phyloP scores from a whole-genome alignment of 352 stramenopile species.

The Phytophthora ramorum region DNA sequence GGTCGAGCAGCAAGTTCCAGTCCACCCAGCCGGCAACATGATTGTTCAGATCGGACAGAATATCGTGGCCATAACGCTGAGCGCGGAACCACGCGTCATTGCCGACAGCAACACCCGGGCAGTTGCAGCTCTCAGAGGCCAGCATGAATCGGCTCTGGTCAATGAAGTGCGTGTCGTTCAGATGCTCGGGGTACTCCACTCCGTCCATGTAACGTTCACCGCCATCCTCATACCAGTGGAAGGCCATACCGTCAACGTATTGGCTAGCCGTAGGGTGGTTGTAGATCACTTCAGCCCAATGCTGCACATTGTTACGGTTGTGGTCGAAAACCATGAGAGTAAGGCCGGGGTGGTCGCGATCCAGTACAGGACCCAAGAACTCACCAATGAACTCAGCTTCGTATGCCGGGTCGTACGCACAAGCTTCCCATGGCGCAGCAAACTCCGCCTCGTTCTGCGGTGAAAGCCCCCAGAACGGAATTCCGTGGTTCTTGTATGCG shows the following conservation, averaged over 20 bases:
- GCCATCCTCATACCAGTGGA: slow-evolving; percentile 88
- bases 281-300: slow-evolving; percentile 82
- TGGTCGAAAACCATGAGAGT: slow-evolving; percentile 94
- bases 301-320: slow-evolving; percentile 79
- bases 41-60: slow-evolving; percentile 91
- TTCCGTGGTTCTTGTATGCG: slow-evolving; percentile 87
- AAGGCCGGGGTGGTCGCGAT: slow-evolving; percentile 86
- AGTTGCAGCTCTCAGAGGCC: slow-evolving; percentile 81
- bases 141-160: slow-evolving; percentile 70
- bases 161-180: slow-evolving; percentile 81
- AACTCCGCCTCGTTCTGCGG: slow-evolving; percentile 93
- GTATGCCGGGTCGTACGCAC: slow-evolving; percentile 55
- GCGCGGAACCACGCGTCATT: slow-evolving; percentile 80
- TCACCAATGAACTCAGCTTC: slow-evolving; percentile 85
- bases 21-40: slow-evolving; percentile 89
- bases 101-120: slow-evolving; percentile 64
- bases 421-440: slow-evolving; percentile 77
- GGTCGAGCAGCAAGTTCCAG: slow-evolving; percentile 92
- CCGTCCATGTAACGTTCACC: slow-evolving; percentile 72
- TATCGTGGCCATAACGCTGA: slow-evolving; percentile 90
- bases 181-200: slow-evolving; percentile 69
- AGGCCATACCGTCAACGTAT: slow-evolving; percentile 92
- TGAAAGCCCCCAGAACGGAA: slow-evolving; percentile 90
- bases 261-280: slow-evolving; percentile 60
- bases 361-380: slow-evolving; percentile 85